phyloP scores from a whole-genome alignment of 441 rosid species.

The Cnidoscolus chayamansa region DNA sequence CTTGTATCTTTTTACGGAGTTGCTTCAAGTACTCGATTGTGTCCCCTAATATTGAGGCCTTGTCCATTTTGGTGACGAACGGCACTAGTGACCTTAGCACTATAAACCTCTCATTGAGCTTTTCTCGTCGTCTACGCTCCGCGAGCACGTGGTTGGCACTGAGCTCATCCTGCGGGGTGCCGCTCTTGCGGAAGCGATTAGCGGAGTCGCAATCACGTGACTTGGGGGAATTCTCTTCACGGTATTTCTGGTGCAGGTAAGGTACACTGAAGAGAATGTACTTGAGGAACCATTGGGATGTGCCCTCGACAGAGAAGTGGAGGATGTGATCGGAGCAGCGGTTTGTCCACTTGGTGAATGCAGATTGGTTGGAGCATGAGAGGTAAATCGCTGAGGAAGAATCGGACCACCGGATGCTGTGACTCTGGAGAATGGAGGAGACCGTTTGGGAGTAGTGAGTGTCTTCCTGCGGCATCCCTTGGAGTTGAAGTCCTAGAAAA shows the following conservation, averaged over 20 bases:
- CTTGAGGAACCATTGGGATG: constrained; percentile 81
- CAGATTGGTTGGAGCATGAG: constrained; percentile 50
- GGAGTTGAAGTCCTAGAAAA: constrained; percentile 25
- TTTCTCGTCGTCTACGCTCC: constrained; percentile 89
- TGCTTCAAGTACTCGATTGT: constrained; percentile 91
- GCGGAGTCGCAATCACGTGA: constrained; percentile 39
- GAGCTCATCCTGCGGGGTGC: constrained; percentile 51
- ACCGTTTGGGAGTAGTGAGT: constrained; percentile 79
- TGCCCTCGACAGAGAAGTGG: constrained; percentile 36
- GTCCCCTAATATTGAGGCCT: constrained; percentile 89
- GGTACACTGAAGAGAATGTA: constrained; percentile 71
- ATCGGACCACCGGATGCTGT: constrained; percentile 42
- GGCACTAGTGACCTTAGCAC: constrained; percentile 78
- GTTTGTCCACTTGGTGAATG: constrained; percentile 65
- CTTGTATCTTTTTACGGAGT: constrained; percentile 66
- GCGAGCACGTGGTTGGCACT: constrained; percentile 85
- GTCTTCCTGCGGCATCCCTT: constrained; percentile 56
- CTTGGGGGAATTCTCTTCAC: constrained; percentile 53
- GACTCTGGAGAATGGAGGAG: constrained; percentile 61
- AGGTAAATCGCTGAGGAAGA: constrained; percentile 32
- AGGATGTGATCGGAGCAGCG: constrained; percentile 28
- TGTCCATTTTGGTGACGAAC: constrained; percentile 92
- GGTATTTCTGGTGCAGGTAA: constrained; percentile 51
- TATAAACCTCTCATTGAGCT: constrained; percentile 79
- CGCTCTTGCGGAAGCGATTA: constrained; percentile 40